Conservation (phyloP, 495 filamentous ascomycete species). For the Aspergillus diversus region DNA sequence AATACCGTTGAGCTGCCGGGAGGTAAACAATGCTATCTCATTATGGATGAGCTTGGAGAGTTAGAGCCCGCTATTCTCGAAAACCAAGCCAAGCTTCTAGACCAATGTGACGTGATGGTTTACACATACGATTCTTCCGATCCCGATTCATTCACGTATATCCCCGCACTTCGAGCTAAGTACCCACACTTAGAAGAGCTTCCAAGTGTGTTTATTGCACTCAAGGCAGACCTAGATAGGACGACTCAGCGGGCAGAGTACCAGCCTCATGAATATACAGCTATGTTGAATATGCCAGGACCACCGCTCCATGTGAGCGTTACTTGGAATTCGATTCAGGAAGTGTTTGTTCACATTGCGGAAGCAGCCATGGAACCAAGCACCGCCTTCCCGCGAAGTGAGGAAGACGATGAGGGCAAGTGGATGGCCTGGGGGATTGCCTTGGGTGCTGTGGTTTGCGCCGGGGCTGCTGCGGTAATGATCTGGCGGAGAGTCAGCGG, state of each 20-base stretch:
- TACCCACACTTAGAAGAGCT: constrained; percentile 84
- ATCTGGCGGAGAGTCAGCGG: constrained; percentile 64
- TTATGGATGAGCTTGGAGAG: constrained; percentile 94
- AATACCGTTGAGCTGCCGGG: constrained; percentile 96
- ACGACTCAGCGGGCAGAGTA: constrained; percentile 88
- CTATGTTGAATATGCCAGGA: constrained; percentile 69
- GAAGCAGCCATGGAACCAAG: constrained; percentile 90
- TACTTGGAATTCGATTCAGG: constrained; percentile 86
- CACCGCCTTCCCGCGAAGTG: constrained; percentile 81
- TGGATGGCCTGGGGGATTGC: constrained; percentile 84
- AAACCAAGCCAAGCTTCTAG: constrained; percentile 86
- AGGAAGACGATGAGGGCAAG: constrained; percentile 79
- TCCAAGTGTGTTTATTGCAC: constrained; percentile 85
- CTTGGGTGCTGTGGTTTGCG: constrained; percentile 77
- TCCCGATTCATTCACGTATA: constrained; percentile 90
- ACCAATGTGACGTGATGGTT: constrained; percentile 89
- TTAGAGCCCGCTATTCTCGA: constrained; percentile 91
- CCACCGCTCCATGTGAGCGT: constrained; percentile 92
- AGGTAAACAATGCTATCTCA: constrained; percentile 95
- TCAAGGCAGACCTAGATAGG: constrained; percentile 94
- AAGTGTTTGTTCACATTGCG: constrained; percentile 86
- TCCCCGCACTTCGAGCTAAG: constrained; percentile 76
- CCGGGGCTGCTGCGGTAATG: constrained; percentile 77
- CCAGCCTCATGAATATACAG: constrained; percentile 92
- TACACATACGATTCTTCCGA: constrained; percentile 97